phyloP scores from a whole-genome alignment of 495 filamentous ascomycete genomes.

The Lasiosphaeria miniovina region DNA sequence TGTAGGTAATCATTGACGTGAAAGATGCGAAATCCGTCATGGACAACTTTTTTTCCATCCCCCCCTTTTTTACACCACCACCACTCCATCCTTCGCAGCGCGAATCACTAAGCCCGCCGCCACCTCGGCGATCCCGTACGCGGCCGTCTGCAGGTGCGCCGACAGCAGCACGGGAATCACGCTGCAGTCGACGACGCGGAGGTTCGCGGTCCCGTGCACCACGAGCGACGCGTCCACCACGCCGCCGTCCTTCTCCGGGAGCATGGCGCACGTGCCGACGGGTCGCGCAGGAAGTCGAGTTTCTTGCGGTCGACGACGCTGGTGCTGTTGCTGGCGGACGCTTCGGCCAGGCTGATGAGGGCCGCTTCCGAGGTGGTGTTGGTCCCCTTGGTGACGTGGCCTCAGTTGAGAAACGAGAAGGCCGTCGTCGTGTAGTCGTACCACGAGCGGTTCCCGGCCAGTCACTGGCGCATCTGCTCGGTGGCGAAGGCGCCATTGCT shows the following conservation, averaged over 20 bases:
- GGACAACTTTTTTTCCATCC: no score
- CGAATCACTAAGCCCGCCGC: slow-evolving; percentile 46
- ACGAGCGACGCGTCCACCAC: slow-evolving; percentile 48
- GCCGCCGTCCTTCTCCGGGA: slow-evolving; percentile 38
- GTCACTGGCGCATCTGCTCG: slow-evolving; percentile 22
- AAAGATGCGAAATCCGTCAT: no score
- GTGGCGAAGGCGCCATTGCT: slow-evolving; percentile 23
- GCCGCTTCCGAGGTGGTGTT: neutral
- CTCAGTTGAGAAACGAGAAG: slow-evolving; percentile 25
- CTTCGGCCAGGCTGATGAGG: slow-evolving; percentile 10
- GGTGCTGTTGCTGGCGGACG: neutral
- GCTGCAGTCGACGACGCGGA: slow-evolving; percentile 36
- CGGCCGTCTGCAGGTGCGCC: slow-evolving; percentile 34
- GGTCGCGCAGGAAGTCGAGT: slow-evolving; percentile 20
- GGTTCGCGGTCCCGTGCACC: slow-evolving; percentile 42
- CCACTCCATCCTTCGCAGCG: no score
- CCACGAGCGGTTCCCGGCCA: slow-evolving; percentile 16
- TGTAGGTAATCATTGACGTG: no score
- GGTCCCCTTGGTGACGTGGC: slow-evolving; percentile 13
- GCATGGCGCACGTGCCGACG: slow-evolving; percentile 49
- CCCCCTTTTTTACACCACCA: no score
- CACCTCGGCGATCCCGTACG: slow-evolving; percentile 38
- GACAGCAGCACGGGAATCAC: slow-evolving; percentile 30
- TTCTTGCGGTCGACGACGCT: slow-evolving; percentile 20
- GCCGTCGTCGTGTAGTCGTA: slow-evolving; percentile 28